Conservation (phyloP, 352 stramenopile genomes). For the Phytopythium aichiense region DNA sequence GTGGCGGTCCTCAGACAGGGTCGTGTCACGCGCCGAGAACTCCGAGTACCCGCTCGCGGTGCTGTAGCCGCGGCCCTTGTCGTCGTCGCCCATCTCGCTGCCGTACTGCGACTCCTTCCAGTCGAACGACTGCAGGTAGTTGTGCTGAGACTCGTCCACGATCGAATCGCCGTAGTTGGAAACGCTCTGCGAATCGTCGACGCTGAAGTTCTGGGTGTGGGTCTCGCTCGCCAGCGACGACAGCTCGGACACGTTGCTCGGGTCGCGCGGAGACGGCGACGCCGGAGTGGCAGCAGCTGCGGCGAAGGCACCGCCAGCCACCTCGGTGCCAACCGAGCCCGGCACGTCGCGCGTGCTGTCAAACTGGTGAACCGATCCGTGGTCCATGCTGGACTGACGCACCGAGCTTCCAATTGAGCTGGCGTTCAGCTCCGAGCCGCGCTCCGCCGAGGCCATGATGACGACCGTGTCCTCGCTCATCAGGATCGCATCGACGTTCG, state of each 20-base stretch:
- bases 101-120: constrained; percentile 46
- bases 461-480: constrained; percentile 34
- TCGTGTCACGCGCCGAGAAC: constrained; percentile 20
- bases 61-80: constrained; percentile 38
- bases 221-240: constrained; percentile 35
- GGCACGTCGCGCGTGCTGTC: constrained; percentile 5
- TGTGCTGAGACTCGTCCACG: constrained; percentile 31
- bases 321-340: background rate
- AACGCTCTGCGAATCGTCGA: constrained; percentile 26
- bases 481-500: constrained; percentile 13
- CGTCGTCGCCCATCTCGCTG: constrained; percentile 33
- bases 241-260: constrained; percentile 39
- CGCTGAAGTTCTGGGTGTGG: constrained; percentile 4
- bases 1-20: constrained; percentile 22
- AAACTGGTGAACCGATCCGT: constrained; percentile 25
- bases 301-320: constrained; percentile 16
- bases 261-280: constrained; percentile 13
- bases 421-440: constrained; percentile 38
- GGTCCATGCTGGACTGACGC: constrained; percentile 12
- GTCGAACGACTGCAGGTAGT: constrained; percentile 38
- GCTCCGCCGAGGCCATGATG: constrained; percentile 33
- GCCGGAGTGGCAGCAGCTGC: constrained; percentile 1
- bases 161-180: constrained; percentile 56
- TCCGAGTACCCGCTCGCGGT: constrained; percentile 33
- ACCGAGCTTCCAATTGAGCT: constrained; percentile 20